Base-by-base conservation (phyloP, 2,329 filamentous ascomycete genomes). In the Nemania sp. region DNA sequence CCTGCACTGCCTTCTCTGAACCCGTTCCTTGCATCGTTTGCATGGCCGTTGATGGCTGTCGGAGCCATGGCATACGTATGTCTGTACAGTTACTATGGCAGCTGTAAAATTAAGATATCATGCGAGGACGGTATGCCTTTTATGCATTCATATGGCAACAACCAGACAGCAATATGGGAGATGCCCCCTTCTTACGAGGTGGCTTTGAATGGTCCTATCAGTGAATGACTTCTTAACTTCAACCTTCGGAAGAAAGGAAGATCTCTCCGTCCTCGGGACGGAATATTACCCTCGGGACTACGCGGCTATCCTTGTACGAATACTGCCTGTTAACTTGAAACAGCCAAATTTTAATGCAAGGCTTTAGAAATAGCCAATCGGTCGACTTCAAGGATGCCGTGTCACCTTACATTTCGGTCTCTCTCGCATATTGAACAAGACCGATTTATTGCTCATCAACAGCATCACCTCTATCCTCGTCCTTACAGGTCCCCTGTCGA, bases 181-280 rank as follows among this genome's bases (percentile, higher is more conserved):
- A 9, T 34, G 20, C 18, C 39, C 42, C 46, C 32, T 17, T 40
- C 12, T 39, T 47, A 50, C n/a, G 40, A 17, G 32, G 21, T 52
- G 48, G 37, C 29, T 40, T 45, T 40, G 34, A 51, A 17, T 34
- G 42, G 17, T 46, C 7, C 57, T 57, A 55, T 32, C 29, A 57
- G 55, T 49, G 37, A 39, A 43, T 64, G 62, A 57, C 60, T 67
- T n/a, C n/a, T n/a, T n/a, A n/a, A n/a, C n/a, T n/a, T n/a, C n/a
- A 62, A 63, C 61, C 56, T 65, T 67, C 69, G 69, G 71, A 56
- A 60, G 62, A 68, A 58, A 67, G 70, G 71, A 66, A 66, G 63
- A 70, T 71, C 69, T 67, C 69, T 71, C 71, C 70, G 68, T 66
- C 66, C 67, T 68, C 34, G 71, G 70, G 69, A 67, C 68, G 70